Conservation (phyloP, 2,329 filamentous ascomycete genomes). For the Teratosphaeria destructans region DNA sequence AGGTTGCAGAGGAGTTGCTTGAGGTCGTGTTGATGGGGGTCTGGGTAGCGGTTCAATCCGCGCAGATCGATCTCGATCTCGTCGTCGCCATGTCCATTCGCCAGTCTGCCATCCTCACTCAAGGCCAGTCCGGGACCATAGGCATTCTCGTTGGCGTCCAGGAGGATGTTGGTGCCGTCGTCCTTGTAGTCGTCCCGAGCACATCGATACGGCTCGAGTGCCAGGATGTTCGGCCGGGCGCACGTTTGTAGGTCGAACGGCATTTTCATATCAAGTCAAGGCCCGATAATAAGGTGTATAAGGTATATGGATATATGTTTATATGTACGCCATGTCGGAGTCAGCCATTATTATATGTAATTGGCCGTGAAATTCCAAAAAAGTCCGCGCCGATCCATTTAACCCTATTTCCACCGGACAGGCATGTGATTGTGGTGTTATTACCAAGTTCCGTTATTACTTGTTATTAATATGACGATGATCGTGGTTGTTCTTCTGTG, state of each 20-base stretch:
- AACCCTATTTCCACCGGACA: neutral
- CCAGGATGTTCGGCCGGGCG: conserved; percentile 43
- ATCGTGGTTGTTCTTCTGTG: neutral
- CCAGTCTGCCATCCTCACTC: conserved; percentile 37
- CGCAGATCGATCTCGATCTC: conserved; percentile 61
- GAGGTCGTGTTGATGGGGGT: conserved; percentile 81
- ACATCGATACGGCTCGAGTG: conserved; percentile 44
- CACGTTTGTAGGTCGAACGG: conserved; percentile 41
- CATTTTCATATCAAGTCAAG: conserved; percentile 11
- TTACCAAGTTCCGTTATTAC: no score
- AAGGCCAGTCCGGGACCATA: conserved; percentile 70
- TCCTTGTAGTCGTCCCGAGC: conserved; percentile 84
- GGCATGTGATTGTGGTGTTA: neutral
- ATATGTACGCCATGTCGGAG: conserved; percentile 1
- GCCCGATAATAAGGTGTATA: no score
- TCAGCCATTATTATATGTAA: neutral
- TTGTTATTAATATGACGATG: no score
- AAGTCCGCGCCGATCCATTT: neutral
- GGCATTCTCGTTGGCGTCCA: conserved; percentile 97
- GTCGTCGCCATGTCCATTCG: conserved; percentile 33
- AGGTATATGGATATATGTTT: no score
- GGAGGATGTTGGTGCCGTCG: conserved; percentile 86
- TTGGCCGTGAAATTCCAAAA: neutral
- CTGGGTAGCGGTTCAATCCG: conserved; percentile 85
- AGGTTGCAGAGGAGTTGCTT: conserved; percentile 80